A percentile compares a stretch with the other conserved stretches of the same genome.
Conservation (phyloP, 2,329 filamentous ascomycete genomes). For the Mycosphaerella arachidis region DNA sequence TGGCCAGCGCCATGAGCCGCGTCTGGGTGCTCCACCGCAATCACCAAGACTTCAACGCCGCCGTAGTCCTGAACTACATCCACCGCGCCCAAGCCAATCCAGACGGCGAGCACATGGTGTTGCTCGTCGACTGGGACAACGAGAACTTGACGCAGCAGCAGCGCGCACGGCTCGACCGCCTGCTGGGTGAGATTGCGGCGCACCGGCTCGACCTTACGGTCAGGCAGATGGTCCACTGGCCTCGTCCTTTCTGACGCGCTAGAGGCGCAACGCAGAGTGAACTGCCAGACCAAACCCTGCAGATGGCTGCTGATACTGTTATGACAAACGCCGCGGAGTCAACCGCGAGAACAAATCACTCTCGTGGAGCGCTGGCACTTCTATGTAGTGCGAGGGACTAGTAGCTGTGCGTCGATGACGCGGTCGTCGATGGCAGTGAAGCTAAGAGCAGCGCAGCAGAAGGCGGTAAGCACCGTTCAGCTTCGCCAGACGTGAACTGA, state of each 20-base stretch:
- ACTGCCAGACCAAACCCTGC: not conserved
- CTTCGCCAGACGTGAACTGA: not conserved
- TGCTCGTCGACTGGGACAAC: not conserved
- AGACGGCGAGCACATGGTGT: not conserved
- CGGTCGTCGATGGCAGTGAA: not conserved
- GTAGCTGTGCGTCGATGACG: not conserved
- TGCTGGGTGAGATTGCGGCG: not conserved
- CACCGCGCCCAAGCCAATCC: not conserved
- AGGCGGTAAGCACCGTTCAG: not conserved
- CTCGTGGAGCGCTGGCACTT: not conserved
- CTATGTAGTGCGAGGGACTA: not conserved
- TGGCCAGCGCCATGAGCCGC: not conserved
- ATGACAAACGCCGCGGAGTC: not conserved
- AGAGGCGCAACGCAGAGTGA: not conserved
- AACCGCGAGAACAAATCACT: not conserved
- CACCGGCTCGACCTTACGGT: not conserved
- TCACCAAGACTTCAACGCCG: not conserved
- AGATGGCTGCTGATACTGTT: no score
- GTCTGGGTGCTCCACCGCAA: not conserved
- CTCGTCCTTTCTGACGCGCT: not conserved
- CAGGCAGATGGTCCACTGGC: not conserved
- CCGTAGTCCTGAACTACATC: not conserved
- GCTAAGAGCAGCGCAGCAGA: not conserved
- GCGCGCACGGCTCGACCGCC: not conserved
- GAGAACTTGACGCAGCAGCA: not conserved